Base-by-base conservation (phyloP, 352 stramenopile species). In the Phytophthora vignae region DNA sequence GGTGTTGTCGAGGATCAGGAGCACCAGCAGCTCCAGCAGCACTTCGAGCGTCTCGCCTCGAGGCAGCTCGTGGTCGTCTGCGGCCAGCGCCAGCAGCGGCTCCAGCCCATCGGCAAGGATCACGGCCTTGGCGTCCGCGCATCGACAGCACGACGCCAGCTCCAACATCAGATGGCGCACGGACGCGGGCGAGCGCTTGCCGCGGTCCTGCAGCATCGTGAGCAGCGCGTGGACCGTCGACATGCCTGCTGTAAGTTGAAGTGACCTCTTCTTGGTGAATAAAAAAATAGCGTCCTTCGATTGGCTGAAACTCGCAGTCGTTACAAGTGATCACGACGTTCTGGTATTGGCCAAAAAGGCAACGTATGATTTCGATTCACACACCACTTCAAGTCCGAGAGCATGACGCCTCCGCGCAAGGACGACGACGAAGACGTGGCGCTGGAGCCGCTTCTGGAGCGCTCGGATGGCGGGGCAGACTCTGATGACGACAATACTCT, bases 151-250 rank as follows among this genome's bases (percentile, higher is more conserved):
- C 5, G 67, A 73, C 46, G 81, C 63, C 22, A 90, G 65, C 17
- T 91, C 78, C 10, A 63, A 12, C 10, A 91, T 61, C 40, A 76
- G 19, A 15, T 73, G 21, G 27, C 69, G 69, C 15, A 48, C 69
- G 10, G 62, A 69, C 46, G 73, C 56, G 1, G 55, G 40, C 25
- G 70, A 55, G 52, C 64, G 67, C 46, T 72, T 62, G 44, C 15
- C 36, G 36, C 15, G 60, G 49, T 85, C 80, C 59, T 87, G 76
- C 42, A 91, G 64, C 50, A 55, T 73, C 27, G 67, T 50, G 27
- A 91, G 73, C 55, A 90, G 71, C 66, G 69, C 76, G 27, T 81
- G 72, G 12, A 82, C 76, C 8, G 73, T 83, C 57, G 82, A 77
- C 84, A 88, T 90, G 14, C 2, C 27, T 31, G 56, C 27, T 1